Conservation (phyloP, 805 yeast species). For the Lachancea mirantina region DNA sequence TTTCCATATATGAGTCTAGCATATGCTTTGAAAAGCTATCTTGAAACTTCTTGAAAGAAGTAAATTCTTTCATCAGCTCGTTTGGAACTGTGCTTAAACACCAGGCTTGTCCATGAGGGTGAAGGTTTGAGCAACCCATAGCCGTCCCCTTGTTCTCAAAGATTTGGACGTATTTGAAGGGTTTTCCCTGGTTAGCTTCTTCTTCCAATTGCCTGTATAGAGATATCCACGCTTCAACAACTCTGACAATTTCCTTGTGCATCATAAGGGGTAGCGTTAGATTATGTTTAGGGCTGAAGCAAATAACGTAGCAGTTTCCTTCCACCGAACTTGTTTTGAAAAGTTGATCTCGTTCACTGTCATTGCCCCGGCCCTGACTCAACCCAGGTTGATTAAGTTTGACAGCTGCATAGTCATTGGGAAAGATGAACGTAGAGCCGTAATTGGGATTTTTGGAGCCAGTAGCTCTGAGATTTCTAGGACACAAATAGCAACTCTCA, state of each 20-base stretch:
- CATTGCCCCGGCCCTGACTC: conserved; percentile 12
- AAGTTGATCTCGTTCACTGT: conserved; percentile 36
- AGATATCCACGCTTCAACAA: conserved; percentile 55
- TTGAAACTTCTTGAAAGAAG: conserved; percentile 42
- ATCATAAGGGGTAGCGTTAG: conserved; percentile 60
- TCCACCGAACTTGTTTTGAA: conserved; percentile 51
- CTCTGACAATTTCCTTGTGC: conserved; percentile 35
- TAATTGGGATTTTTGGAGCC: conserved; percentile 55
- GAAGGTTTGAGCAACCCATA: conserved; percentile 79
- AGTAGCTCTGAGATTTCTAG: conserved; percentile 59
- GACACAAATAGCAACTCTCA: conserved; percentile 63
- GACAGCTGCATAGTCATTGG: conserved; percentile 68
- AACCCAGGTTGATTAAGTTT: conserved; percentile 47
- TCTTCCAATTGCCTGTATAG: conserved; percentile 41
- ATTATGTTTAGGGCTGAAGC: conserved; percentile 65
- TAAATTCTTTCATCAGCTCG: conserved; percentile 55
- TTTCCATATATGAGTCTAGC: conserved; percentile 53
- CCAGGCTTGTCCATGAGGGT: conserved; percentile 84
- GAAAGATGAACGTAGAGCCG: conserved; percentile 50
- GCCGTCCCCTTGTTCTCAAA: conserved; percentile 74
- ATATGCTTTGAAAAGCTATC: conserved; percentile 41
- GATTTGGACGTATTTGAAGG: conserved; percentile 57
- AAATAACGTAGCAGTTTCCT: conserved; percentile 65
- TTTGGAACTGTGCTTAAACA: conserved; percentile 57
- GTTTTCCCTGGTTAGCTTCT: conserved; percentile 34